Percentiles rank a stretch among this genome's conserved stretches.
These are phyloP conservation scores for Colletotrichum cereale DNA, from an alignment of 2,329 filamentous ascomycete species.

Conservation along the genomic window DNA sequence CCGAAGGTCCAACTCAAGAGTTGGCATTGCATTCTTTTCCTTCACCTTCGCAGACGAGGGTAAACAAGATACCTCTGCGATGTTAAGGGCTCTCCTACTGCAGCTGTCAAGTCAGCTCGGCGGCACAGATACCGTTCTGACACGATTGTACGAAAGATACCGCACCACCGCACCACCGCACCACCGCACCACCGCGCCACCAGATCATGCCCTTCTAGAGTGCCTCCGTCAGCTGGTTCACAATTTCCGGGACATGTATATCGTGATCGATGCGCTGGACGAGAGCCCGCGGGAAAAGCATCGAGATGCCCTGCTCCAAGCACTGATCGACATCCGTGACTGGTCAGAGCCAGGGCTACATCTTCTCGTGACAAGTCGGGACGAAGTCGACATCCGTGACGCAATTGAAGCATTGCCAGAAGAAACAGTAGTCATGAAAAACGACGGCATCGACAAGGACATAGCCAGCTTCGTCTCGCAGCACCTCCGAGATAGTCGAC, in stretches of 20 bases:
- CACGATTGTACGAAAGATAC: background rate
- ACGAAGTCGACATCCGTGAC: background rate
- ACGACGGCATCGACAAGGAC: background rate
- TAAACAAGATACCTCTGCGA: constrained; percentile 48
- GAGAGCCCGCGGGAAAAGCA: background rate
- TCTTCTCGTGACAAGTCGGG: background rate
- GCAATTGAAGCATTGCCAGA: background rate
- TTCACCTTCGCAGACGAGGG: constrained; percentile 53
- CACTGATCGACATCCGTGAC: background rate
- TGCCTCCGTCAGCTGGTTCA: background rate
- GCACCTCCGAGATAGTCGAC: background rate
- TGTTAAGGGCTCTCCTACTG: constrained; percentile 50
- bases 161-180: background rate
- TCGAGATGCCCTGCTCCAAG: background rate
- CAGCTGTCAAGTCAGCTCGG: constrained; percentile 47
- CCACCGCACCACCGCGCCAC: background rate
- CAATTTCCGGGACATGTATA: background rate
- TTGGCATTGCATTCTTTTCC: constrained; percentile 54
- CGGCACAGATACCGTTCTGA: background rate
- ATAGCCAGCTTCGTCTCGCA: background rate
- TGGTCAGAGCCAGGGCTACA: background rate
- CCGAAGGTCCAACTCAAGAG: constrained; percentile 40
- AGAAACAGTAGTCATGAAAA: background rate
- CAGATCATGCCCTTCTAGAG: background rate
- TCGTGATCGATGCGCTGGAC: background rate